A percentile compares a stretch with the other conserved stretches of the same genome.
phyloP scores from a whole-genome alignment of 352 stramenopile genomes.

The Phytophthora idaei region DNA sequence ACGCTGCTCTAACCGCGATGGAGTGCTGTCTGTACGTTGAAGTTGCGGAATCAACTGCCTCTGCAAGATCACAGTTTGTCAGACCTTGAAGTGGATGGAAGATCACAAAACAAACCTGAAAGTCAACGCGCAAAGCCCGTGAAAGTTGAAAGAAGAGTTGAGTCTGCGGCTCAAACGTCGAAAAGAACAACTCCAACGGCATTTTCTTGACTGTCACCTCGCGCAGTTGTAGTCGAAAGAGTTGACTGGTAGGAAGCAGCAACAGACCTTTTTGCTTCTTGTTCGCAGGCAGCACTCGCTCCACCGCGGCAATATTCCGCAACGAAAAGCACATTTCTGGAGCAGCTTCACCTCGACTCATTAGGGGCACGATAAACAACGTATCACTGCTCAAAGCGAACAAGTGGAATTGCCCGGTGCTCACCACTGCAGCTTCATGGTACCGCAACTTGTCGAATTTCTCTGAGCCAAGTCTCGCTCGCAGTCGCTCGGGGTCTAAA shows the following conservation, averaged over 20 bases:
- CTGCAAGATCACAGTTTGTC: constrained; percentile 13
- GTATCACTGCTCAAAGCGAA: constrained; percentile 51
- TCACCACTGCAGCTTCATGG: constrained; percentile 64
- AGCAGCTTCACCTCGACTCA: constrained; percentile 23
- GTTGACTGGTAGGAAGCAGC: constrained; percentile 50
- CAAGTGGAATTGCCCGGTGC: constrained; percentile 48
- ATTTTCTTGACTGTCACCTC: constrained; percentile 12
- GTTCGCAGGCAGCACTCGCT: constrained; percentile 44
- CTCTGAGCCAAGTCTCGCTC: constrained; percentile 32
- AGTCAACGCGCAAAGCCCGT: constrained; percentile 41
- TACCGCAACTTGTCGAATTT: constrained; percentile 52
- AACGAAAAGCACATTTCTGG: constrained; percentile 33
- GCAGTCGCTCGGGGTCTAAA: constrained; percentile 61
- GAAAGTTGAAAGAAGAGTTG: constrained; percentile 61
- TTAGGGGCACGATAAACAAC: constrained; percentile 55
- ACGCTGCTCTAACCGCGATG: constrained; percentile 16
- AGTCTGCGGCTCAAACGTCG: constrained; percentile 70
- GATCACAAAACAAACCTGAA: constrained; percentile 43
- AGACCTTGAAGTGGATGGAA: background rate
- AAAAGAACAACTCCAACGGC: constrained; percentile 43
- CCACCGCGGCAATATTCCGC: constrained; percentile 35
- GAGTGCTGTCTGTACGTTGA: background rate
- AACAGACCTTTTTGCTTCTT: constrained; percentile 51
- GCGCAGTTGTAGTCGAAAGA: constrained; percentile 50
- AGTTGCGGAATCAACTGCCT: constrained; percentile 30